Evolutionary conservation across 2,329 filamentous ascomycete genomes (phyloP).

Genomic region (Pseudocercospora pini-densiflorae): DNA sequence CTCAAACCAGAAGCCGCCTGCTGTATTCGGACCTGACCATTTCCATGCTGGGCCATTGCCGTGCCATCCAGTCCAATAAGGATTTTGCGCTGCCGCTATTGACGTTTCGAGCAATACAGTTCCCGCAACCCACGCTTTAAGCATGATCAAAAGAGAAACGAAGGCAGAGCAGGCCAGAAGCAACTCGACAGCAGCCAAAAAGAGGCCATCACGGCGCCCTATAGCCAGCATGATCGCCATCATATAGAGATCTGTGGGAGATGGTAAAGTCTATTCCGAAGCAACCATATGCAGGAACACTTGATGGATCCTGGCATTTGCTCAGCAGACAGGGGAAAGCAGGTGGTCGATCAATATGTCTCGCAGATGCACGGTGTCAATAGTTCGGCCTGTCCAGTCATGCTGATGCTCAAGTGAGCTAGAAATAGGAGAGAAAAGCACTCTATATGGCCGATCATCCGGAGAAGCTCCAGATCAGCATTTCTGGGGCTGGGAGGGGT

Average conservation of each 20-base stretch:
- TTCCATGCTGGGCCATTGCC: constrained; percentile 24
- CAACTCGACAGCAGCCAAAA: constrained; percentile 8
- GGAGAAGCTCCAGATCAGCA: neutral
- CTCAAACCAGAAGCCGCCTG: constrained; percentile 33
- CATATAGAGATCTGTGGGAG: neutral
- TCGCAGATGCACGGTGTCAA: neutral
- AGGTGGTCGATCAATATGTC: neutral
- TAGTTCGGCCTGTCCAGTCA: neutral
- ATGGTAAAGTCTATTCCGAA: neutral
- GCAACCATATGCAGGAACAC: constrained; percentile 5
- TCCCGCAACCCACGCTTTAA: constrained; percentile 9
- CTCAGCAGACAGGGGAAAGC: neutral
- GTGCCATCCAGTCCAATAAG: constrained; percentile 25
- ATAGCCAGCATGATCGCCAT: constrained; percentile 7
- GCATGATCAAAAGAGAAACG: constrained; percentile 21
- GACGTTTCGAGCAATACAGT: neutral
- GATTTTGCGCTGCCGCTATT: neutral
- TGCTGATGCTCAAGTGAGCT: neutral
- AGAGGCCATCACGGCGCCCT: neutral
- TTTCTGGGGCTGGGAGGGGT: neutral
- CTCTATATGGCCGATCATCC: neutral
- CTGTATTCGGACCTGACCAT: constrained; percentile 21
- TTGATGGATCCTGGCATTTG: neutral
- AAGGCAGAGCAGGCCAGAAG: constrained; percentile 15
- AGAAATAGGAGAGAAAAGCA: neutral